These are phyloP conservation scores for Bipolaris cookei DNA, from an alignment of 2,329 filamentous ascomycete genomes.

Conservation along the genomic window DNA sequence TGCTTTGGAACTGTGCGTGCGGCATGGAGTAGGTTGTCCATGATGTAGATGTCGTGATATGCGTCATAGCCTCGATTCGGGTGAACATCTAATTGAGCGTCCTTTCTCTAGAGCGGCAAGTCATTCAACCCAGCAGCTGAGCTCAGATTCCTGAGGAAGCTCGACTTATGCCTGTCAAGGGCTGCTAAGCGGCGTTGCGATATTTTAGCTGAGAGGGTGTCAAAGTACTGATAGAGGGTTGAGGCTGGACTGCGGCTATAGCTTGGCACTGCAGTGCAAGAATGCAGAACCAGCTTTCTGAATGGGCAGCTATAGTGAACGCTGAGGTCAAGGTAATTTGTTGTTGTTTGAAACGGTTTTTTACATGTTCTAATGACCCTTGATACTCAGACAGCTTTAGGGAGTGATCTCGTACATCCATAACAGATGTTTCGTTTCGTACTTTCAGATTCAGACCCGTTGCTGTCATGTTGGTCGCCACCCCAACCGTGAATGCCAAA, in stretches of 20 bases:
- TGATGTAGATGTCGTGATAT: neutral
- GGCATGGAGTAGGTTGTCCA: neutral
- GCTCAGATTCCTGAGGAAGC: neutral
- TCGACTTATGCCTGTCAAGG: neutral
- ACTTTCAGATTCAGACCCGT: slow-evolving; percentile 31
- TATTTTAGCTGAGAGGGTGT: too few species aligned
- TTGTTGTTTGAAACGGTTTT: neutral
- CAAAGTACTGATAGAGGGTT: too few species aligned
- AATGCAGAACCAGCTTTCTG: neutral
- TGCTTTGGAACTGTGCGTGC: neutral
- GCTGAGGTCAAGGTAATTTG: too few species aligned
- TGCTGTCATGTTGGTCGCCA: slow-evolving; percentile 60
- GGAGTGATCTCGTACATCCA: slow-evolving; percentile 70
- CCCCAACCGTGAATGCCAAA: slow-evolving; percentile 67
- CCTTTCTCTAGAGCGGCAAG: neutral
- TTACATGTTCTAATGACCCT: slow-evolving; percentile 1
- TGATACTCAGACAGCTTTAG: slow-evolving; percentile 13
- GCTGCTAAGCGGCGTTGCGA: too few species aligned
- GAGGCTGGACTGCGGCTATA: neutral
- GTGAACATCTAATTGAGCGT: neutral
- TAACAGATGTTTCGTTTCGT: slow-evolving; percentile 64
- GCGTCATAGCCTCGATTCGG: neutral
- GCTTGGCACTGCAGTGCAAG: neutral
- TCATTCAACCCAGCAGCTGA: neutral
- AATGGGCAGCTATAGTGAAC: neutral